These are phyloP conservation scores for Chlamydomonas urium DNA, from an alignment of 139 green algal species.

Conservation along the genomic window DNA sequence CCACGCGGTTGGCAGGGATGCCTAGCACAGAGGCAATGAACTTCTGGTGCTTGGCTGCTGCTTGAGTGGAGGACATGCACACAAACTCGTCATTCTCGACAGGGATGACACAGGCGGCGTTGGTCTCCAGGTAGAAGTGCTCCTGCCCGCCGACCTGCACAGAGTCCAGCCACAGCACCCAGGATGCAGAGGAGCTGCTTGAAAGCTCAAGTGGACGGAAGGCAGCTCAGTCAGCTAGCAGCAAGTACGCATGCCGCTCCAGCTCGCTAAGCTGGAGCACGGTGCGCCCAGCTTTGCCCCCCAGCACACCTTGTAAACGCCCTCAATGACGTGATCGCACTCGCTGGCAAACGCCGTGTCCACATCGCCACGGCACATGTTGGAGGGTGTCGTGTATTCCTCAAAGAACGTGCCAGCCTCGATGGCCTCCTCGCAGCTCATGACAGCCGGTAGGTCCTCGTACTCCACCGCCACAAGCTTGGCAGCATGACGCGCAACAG, in stretches of 20 bases:
- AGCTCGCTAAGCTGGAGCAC: background rate
- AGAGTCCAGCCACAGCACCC: background rate
- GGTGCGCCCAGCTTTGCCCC: too few species aligned
- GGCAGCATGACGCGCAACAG: slow-evolving; percentile 60
- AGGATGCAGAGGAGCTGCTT: too few species aligned
- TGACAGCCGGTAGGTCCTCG: slow-evolving; percentile 78
- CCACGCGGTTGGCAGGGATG: slow-evolving; percentile 82
- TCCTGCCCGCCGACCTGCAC: slow-evolving; percentile 81
- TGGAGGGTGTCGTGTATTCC: slow-evolving; percentile 2
- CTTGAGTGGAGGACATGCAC: slow-evolving; percentile 72
- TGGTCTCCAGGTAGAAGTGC: slow-evolving; percentile 98
- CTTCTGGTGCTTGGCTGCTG: slow-evolving; percentile 73
- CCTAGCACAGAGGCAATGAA: slow-evolving; percentile 69
- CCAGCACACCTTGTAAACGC: slow-evolving; percentile 46
- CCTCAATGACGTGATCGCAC: slow-evolving; percentile 48
- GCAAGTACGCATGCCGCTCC: background rate
- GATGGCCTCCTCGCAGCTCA: slow-evolving; percentile 77
- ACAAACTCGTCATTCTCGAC: slow-evolving; percentile 81
- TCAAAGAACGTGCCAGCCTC: slow-evolving; percentile 1
- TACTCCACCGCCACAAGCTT: slow-evolving; percentile 78
- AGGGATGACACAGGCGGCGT: slow-evolving; percentile 72
- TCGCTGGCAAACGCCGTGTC: slow-evolving; percentile 51
- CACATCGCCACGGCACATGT: slow-evolving; percentile 67
- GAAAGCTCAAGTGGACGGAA: background rate
- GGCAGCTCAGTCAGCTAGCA: background rate